Conservation (phyloP, 345 rosid genomes). For the Brassica incana region DNA sequence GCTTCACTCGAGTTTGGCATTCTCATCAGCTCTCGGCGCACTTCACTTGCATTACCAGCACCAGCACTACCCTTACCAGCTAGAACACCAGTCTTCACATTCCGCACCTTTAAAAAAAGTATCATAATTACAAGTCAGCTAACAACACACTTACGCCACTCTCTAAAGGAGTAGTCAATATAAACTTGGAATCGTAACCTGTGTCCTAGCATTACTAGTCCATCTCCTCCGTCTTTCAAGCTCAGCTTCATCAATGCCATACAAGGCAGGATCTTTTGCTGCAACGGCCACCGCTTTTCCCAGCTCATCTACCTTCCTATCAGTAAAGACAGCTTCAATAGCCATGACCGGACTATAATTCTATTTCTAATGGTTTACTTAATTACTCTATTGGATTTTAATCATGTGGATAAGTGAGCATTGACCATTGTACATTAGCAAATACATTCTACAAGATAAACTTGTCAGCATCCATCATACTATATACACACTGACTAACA, state of each 20-base stretch:
- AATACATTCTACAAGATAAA: slow-evolving; percentile 1
- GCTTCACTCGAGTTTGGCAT: slow-evolving; percentile 62
- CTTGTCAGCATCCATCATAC: slow-evolving; percentile 1
- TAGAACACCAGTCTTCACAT: slow-evolving; percentile 66
- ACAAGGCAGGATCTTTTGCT: slow-evolving; percentile 84
- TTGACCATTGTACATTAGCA: background rate
- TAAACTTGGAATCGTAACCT: slow-evolving; percentile 33
- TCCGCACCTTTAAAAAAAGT: slow-evolving; percentile 54
- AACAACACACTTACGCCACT: no score
- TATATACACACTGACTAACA: background rate
- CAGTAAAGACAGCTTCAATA: slow-evolving; percentile 55
- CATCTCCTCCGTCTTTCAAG: slow-evolving; percentile 93
- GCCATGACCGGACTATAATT: slow-evolving; percentile 9
- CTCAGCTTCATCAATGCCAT: slow-evolving; percentile 79
- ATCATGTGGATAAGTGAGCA: background rate
- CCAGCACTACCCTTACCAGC: slow-evolving; percentile 61
- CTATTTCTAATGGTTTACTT: no score
- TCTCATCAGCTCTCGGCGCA: slow-evolving; percentile 84
- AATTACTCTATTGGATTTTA: background rate
- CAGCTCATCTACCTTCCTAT: slow-evolving; percentile 96
- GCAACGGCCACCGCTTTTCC: slow-evolving; percentile 89
- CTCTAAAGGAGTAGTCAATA: no score
- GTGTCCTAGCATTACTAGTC: slow-evolving; percentile 78
- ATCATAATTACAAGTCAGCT: slow-evolving; percentile 19
- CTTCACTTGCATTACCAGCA: slow-evolving; percentile 51